Conservation (phyloP, 1,284 basidiomycete genomes). For the Melampsora americana region DNA sequence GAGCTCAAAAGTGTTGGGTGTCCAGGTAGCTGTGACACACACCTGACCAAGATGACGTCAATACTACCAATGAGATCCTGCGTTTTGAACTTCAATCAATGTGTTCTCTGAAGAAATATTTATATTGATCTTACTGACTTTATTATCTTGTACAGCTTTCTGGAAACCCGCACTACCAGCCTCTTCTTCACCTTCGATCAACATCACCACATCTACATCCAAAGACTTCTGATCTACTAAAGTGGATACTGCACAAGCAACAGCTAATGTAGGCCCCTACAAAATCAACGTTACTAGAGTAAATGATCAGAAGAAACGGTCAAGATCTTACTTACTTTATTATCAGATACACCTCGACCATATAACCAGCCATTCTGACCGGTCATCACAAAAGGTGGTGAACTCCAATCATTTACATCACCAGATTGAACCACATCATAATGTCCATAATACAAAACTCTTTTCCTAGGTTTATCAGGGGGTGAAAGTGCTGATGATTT, state of each 20-base stretch:
- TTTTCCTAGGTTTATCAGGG: conserved; percentile 54
- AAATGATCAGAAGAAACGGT: conserved; percentile 1
- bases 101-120: background rate
- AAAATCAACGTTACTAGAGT: conserved; percentile 48
- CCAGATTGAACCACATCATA: conserved; percentile 85
- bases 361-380: conserved; percentile 90
- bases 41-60: conserved; percentile 72
- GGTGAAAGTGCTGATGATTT: conserved; percentile 44
- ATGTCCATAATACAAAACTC: conserved; percentile 88
- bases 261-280: conserved; percentile 92
- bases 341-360: conserved; percentile 71
- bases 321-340: conserved; percentile 48
- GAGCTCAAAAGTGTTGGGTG: background rate
- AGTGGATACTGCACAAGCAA: conserved; percentile 81
- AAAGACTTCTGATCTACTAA: conserved; percentile 70
- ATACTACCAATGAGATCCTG: conserved; percentile 75
- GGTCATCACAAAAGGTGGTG: conserved; percentile 75
- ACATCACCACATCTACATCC: conserved; percentile 79
- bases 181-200: conserved; percentile 96
- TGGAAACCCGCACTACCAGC: conserved; percentile 80
- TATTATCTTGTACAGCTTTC: conserved; percentile 69
- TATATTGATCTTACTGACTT: conserved; percentile 58
- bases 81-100: background rate
- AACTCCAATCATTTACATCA: conserved; percentile 68
- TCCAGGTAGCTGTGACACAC: background rate